Conservation (phyloP, 2,329 filamentous ascomycete genomes). For the Ophiostoma populinum region DNA sequence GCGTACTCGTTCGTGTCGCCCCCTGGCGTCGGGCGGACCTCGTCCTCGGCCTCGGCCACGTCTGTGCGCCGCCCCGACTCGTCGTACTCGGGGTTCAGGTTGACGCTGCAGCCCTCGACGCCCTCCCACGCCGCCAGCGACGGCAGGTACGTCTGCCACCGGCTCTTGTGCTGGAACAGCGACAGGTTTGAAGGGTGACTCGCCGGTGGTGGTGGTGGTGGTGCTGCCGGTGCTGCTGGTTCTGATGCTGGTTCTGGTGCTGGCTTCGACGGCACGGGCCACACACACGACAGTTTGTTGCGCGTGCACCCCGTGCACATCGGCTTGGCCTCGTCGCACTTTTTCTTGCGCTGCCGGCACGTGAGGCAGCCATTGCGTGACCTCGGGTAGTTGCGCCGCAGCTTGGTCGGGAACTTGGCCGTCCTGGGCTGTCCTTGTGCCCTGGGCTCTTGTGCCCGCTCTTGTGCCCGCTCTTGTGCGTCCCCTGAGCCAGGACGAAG, state of each 20-base stretch:
- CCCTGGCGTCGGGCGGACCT: background rate
- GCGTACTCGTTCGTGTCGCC: background rate
- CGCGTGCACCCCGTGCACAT: conserved; percentile 9
- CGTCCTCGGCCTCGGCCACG: background rate
- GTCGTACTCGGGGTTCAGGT: conserved; percentile 4
- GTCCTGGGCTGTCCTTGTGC: no score
- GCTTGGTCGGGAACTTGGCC: conserved; percentile 12
- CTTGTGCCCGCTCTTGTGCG: no score
- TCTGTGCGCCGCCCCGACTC: conserved; percentile 1
- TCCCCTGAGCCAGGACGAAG: no score
- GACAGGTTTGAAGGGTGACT: conserved; percentile 3
- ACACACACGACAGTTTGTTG: conserved; percentile 10
- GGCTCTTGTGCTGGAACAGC: conserved; percentile 9
- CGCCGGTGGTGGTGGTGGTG: background rate
- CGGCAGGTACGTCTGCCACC: conserved; percentile 9
- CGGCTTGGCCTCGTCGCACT: conserved; percentile 11
- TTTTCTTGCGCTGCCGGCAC: conserved; percentile 12
- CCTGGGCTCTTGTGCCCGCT: background rate
- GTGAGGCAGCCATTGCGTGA: conserved; percentile 11
- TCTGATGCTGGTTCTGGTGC: background rate
- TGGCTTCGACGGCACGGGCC: conserved; percentile 4
- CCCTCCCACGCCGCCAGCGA: conserved; percentile 7
- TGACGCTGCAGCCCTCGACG: conserved; percentile 8
- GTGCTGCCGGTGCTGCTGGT: background rate
- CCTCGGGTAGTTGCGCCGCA: conserved; percentile 11